These are phyloP conservation scores for Podila clonocystis DNA, from an alignment of 192 early-diverging fungal genomes.

Conservation along the genomic window DNA sequence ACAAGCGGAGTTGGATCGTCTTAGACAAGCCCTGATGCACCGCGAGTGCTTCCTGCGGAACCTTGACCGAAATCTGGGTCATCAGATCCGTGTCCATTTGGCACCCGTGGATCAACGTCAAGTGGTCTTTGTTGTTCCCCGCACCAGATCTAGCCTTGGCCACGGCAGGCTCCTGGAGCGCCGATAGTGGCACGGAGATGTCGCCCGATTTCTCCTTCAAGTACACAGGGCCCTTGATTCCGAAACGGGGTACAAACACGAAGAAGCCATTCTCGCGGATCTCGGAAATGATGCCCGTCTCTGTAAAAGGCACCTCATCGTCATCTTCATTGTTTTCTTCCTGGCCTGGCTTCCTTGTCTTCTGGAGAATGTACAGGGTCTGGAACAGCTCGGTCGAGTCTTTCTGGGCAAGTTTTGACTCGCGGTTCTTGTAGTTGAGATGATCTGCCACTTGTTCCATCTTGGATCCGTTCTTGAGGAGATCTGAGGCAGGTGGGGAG, in stretches of 20 bases:
- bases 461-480: constrained; percentile 49
- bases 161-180: constrained; percentile 56
- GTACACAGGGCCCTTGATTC: constrained; percentile 77
- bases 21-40: constrained; percentile 39
- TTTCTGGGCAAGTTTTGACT: constrained; percentile 80
- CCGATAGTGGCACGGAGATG: constrained; percentile 65
- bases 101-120: constrained; percentile 11
- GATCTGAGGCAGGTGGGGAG: constrained; percentile 12
- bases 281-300: constrained; percentile 75
- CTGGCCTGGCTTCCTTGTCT: constrained; percentile 32
- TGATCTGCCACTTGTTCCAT: constrained; percentile 55
- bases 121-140: background rate
- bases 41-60: constrained; percentile 32
- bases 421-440: constrained; percentile 76
- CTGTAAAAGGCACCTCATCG: constrained; percentile 55
- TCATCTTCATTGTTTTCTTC: background rate
- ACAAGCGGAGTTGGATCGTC: constrained; percentile 62
- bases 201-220: constrained; percentile 67
- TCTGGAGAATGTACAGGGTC: constrained; percentile 71
- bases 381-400: constrained; percentile 87
- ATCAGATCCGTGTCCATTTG: constrained; percentile 59
- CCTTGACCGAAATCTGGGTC: constrained; percentile 55
- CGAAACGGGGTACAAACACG: constrained; percentile 71
- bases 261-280: constrained; percentile 75
- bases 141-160: constrained; percentile 38